These are phyloP conservation scores for Teratosphaeriaceae sp. DNA, from an alignment of 2,329 filamentous ascomycete species.

Conservation along the genomic window DNA sequence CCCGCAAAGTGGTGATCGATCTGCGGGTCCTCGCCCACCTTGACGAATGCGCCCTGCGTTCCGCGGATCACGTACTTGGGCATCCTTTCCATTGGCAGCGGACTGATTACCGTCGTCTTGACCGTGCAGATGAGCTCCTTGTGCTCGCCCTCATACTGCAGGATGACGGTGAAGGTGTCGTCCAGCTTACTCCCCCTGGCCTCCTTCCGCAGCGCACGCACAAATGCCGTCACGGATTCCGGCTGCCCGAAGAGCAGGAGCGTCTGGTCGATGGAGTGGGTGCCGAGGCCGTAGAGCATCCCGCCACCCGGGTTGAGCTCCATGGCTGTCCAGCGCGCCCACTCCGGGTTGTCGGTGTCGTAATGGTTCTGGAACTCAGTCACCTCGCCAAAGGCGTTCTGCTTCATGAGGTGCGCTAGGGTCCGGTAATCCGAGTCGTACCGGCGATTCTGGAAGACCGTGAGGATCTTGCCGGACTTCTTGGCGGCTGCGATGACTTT, in stretches of 20 bases:
- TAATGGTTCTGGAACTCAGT: constrained; percentile 31
- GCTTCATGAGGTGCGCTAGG: constrained; percentile 21
- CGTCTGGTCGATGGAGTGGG: constrained; percentile 34
- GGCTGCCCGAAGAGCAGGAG: constrained; percentile 32
- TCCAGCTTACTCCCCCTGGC: constrained; percentile 21
- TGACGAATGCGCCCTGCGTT: constrained; percentile 33
- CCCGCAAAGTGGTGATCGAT: constrained; percentile 29
- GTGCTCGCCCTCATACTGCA: constrained; percentile 30
- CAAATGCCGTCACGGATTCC: constrained; percentile 26
- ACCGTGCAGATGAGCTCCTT: constrained; percentile 29
- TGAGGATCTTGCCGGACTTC: constrained; percentile 27
- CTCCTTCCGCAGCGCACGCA: constrained; percentile 21
- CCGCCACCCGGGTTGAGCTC: constrained; percentile 33
- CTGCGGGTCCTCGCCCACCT: constrained; percentile 32
- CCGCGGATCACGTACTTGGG: constrained; percentile 30
- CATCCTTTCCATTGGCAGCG: constrained; percentile 22
- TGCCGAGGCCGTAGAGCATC: constrained; percentile 39
- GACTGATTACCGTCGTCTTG: constrained; percentile 28
- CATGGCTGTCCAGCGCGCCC: constrained; percentile 29
- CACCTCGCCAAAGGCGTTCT: constrained; percentile 23
- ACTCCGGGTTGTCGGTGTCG: constrained; percentile 36
- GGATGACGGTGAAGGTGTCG: constrained; percentile 31
- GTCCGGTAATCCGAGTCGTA: constrained; percentile 36
- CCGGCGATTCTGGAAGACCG: constrained; percentile 33
- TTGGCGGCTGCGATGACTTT: constrained; percentile 27